These are phyloP conservation scores for Microsporum canis DNA, from an alignment of 2,329 filamentous ascomycete species.

Conservation along the genomic window DNA sequence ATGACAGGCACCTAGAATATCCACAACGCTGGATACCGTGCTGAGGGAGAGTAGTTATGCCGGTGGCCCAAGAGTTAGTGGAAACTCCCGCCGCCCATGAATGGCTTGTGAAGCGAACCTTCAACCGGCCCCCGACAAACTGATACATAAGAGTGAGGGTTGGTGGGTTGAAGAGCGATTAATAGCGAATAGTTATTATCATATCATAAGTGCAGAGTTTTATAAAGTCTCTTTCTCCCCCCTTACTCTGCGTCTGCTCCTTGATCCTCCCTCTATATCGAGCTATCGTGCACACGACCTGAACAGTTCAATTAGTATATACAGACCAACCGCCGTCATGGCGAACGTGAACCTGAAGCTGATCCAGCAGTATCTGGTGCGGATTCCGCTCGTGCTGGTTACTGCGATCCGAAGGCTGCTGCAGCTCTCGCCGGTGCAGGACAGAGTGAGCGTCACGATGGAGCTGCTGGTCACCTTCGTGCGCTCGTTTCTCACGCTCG, in stretches of 20 bases:
- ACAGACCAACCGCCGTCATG: background rate
- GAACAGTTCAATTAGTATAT: background rate
- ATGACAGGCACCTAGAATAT: no score
- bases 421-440: slow-evolving; percentile 55
- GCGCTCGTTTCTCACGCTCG: slow-evolving; percentile 49
- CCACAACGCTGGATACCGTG: no score
- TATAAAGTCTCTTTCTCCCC: background rate
- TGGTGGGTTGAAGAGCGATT: no score
- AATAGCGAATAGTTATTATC: no score
- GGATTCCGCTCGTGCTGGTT: slow-evolving; percentile 34
- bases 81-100: no score
- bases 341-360: background rate
- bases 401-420: slow-evolving; percentile 40
- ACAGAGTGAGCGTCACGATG: slow-evolving; percentile 68
- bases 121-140: no score
- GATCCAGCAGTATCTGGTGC: slow-evolving; percentile 24
- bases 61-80: no score
- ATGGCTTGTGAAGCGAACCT: no score
- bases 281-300: background rate
- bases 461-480: slow-evolving; percentile 61
- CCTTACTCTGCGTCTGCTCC: background rate
- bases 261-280: background rate
- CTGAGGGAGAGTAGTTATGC: no score
- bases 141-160: no score
- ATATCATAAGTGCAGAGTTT: no score